These are phyloP conservation scores for Shiraia sp. DNA, from an alignment of 2,329 filamentous ascomycete species.

Conservation along the genomic window DNA sequence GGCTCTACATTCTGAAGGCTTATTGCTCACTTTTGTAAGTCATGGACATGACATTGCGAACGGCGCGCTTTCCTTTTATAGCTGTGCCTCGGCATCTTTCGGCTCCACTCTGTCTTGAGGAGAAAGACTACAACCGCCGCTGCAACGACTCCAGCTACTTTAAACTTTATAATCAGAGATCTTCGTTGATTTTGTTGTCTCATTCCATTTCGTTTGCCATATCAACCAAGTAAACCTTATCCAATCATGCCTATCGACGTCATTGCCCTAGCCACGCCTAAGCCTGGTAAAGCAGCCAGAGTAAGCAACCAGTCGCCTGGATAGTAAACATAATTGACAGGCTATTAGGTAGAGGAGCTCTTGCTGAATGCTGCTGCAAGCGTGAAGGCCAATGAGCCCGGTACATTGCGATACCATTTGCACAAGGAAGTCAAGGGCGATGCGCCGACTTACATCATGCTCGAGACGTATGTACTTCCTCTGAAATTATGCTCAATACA, in stretches of 20 bases:
- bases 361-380: conserved; percentile 23
- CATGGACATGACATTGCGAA: no score
- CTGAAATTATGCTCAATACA: not conserved
- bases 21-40: no score
- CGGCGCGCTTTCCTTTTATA: not conserved
- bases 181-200: not conserved
- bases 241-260: conserved; percentile 29
- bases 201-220: not conserved
- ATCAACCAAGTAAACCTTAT: not conserved
- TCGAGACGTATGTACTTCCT: conserved; percentile 35
- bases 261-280: conserved; percentile 36
- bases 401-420: conserved; percentile 38
- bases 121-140: conserved; percentile 14
- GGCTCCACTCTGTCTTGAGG: conserved; percentile 11
- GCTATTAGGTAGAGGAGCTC: conserved; percentile 34
- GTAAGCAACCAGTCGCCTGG: conserved; percentile 11
- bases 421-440: conserved; percentile 34
- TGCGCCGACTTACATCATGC: conserved; percentile 31
- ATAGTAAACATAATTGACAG: not conserved
- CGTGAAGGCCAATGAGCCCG: conserved; percentile 40
- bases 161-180: not conserved
- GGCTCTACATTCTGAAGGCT: no score
- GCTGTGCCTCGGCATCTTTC: conserved; percentile 30
- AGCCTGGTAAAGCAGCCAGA: conserved; percentile 36
- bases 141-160: not conserved